Conservation (phyloP, 306 rosid genomes). For the Chamaecrista fasciculata region DNA sequence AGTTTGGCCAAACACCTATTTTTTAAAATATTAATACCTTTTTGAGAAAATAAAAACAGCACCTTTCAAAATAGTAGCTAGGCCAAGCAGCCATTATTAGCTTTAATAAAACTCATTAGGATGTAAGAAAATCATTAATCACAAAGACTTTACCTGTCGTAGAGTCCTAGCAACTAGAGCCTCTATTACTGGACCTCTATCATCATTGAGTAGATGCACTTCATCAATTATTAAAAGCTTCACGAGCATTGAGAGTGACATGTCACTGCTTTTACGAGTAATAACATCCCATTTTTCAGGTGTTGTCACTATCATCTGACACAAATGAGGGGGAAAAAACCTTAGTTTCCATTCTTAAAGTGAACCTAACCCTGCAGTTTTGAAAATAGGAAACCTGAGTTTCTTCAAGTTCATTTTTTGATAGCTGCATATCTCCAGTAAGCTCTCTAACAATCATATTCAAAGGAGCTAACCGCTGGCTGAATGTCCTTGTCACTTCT, state of each 20-base stretch:
- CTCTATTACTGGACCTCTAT: slow-evolving; percentile 98
- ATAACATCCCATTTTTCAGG: slow-evolving; percentile 99
- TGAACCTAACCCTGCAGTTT: slow-evolving; percentile 29
- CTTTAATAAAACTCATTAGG: slow-evolving; percentile 8
- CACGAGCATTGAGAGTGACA: slow-evolving; percentile 93
- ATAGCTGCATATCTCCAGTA: slow-evolving; percentile 97
- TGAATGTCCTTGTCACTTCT: slow-evolving; percentile 88
- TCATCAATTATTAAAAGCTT: slow-evolving; percentile 95
- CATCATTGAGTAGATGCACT: slow-evolving; percentile 95
- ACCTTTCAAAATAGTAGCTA: too few species aligned
- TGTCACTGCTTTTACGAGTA: slow-evolving; percentile 98
- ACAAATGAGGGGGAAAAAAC: slow-evolving; percentile 27
- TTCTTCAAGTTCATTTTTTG: slow-evolving; percentile 90
- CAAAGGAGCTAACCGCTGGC: slow-evolving; percentile 93
- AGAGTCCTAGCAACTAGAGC: slow-evolving; percentile 95
- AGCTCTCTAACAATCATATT: slow-evolving; percentile 90
- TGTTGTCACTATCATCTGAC: slow-evolving; percentile 97
- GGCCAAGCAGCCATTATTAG: not conserved
- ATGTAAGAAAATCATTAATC: slow-evolving; percentile 18
- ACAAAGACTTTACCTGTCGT: slow-evolving; percentile 67
- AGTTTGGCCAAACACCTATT: too few species aligned
- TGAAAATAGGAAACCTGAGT: slow-evolving; percentile 71
- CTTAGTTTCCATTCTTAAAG: slow-evolving; percentile 24
- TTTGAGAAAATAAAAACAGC: too few species aligned
- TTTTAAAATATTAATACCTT: too few species aligned